Percentiles rank a stretch among this genome's conserved stretches.
These are phyloP conservation scores for Leptographium procerum DNA, from an alignment of 2,329 filamentous ascomycete species.

Conservation along the genomic window DNA sequence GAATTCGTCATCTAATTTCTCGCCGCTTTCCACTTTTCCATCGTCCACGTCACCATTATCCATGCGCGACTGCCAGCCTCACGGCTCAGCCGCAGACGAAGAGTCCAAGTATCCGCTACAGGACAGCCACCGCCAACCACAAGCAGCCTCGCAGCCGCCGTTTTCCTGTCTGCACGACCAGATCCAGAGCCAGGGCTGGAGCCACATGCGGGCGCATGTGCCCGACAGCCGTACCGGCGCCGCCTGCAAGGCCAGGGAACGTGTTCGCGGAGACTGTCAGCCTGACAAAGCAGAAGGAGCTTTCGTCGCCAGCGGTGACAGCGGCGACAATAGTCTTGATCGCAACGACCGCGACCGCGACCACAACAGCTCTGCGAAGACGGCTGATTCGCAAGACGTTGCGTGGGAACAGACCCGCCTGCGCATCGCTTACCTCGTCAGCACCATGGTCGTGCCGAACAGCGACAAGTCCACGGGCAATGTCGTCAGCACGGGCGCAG, in stretches of 20 bases:
- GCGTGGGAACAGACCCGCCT: conserved; percentile 18
- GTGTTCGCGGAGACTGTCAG: not conserved
- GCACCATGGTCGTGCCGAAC: conserved; percentile 10
- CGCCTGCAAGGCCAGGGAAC: not conserved
- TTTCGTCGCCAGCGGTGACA: not conserved
- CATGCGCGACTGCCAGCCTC: not conserved
- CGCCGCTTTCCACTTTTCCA: conserved; percentile 6
- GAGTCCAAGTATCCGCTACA: too few relatives aligned
- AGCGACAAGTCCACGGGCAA: not conserved
- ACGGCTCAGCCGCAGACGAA: too few relatives aligned
- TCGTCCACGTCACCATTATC: conserved; percentile 6
- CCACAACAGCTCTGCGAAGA: conserved; percentile 1
- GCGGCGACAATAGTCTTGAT: not conserved
- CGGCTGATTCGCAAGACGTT: conserved; percentile 11
- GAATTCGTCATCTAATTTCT: conserved; percentile 5
- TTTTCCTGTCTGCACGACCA: not conserved
- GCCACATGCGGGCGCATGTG: not conserved
- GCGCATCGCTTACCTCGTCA: conserved; percentile 14
- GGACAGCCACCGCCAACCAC: not conserved
- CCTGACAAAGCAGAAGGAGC: not conserved
- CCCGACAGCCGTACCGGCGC: not conserved
- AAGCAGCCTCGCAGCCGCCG: not conserved
- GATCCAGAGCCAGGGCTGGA: not conserved
- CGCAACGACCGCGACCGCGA: not conserved
- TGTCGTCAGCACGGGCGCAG: not conserved